These are phyloP conservation scores for Beauveria medogensis DNA, from an alignment of 2,329 filamentous ascomycete species.

Conservation along the genomic window DNA sequence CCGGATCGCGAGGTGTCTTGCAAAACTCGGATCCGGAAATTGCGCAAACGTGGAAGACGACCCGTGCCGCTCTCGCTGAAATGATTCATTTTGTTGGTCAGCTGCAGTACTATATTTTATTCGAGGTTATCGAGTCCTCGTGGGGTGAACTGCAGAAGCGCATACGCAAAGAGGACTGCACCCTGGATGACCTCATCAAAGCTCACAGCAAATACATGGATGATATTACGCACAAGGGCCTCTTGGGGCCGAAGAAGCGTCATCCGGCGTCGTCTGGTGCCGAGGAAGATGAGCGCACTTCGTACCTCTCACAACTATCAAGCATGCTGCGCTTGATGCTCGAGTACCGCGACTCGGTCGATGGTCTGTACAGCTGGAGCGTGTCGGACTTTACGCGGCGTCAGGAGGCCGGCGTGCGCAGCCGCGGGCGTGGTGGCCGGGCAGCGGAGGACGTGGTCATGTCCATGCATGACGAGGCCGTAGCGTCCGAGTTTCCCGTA, in stretches of 20 bases:
- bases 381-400: conserved; percentile 87
- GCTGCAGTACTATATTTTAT: conserved; percentile 96
- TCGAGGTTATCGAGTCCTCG: conserved; percentile 94
- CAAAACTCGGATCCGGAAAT: conserved; percentile 63
- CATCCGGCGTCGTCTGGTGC: not conserved
- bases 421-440: conserved; percentile 44
- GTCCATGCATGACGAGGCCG: conserved; percentile 42
- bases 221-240: conserved; percentile 90
- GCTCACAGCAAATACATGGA: conserved; percentile 88
- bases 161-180: conserved; percentile 77
- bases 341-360: conserved; percentile 83
- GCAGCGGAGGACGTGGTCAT: conserved; percentile 19
- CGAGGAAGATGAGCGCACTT: conserved; percentile 57
- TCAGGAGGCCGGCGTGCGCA: conserved; percentile 75
- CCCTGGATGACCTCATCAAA: conserved; percentile 87
- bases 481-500: conserved; percentile 60
- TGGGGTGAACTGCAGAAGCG: conserved; percentile 86
- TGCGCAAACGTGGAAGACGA: conserved; percentile 78
- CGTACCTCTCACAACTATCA: conserved; percentile 84
- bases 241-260: conserved; percentile 62
- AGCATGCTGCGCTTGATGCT: conserved; percentile 93
- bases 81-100: conserved; percentile 99
- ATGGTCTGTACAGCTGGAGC: conserved; percentile 89
- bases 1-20: conserved; percentile 84
- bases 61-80: conserved; percentile 81